Evolutionary conservation across 2,329 filamentous ascomycete species (phyloP).

Genomic region (Zalaria sp.): DNA sequence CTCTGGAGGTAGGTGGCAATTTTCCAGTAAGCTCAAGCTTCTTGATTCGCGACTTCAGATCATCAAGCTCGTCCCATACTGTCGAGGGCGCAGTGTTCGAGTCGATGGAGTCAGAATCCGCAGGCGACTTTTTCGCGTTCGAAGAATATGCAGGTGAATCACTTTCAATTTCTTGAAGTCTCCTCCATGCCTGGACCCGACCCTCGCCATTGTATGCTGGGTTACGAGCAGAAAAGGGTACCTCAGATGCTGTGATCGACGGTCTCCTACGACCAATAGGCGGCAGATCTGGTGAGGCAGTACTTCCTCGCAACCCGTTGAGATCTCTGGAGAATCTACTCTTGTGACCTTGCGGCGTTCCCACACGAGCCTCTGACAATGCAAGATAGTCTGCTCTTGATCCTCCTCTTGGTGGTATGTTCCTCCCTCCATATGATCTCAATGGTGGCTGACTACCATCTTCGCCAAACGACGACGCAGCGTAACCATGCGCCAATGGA

Average conservation of each 20-base stretch:
- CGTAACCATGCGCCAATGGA: background rate
- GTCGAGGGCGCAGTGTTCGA: slow-evolving; percentile 85
- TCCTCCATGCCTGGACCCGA: slow-evolving; percentile 21
- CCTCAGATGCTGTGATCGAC: slow-evolving; percentile 8
- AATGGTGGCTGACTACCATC: background rate
- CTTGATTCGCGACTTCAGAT: slow-evolving; percentile 83
- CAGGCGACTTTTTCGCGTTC: slow-evolving; percentile 36
- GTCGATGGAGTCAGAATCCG: slow-evolving; percentile 58
- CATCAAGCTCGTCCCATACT: slow-evolving; percentile 95
- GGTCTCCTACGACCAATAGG: slow-evolving; percentile 11
- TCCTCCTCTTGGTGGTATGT: background rate
- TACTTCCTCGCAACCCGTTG: background rate
- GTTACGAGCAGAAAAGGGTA: background rate
- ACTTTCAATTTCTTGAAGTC: slow-evolving; percentile 10
- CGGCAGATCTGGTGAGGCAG: slow-evolving; percentile 12
- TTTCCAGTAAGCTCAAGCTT: slow-evolving; percentile 84
- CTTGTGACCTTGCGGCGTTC: background rate
- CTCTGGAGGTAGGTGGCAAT: slow-evolving; percentile 66
- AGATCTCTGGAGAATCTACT: background rate
- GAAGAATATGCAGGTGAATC: slow-evolving; percentile 14
- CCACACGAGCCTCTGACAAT: background rate
- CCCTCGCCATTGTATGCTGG: slow-evolving; percentile 1
- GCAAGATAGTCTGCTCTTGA: background rate
- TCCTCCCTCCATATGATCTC: background rate
- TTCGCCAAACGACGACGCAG: background rate